Base-by-base conservation (phyloP, 2,329 filamentous ascomycete genomes). In the Aureobasidium vineae region DNA sequence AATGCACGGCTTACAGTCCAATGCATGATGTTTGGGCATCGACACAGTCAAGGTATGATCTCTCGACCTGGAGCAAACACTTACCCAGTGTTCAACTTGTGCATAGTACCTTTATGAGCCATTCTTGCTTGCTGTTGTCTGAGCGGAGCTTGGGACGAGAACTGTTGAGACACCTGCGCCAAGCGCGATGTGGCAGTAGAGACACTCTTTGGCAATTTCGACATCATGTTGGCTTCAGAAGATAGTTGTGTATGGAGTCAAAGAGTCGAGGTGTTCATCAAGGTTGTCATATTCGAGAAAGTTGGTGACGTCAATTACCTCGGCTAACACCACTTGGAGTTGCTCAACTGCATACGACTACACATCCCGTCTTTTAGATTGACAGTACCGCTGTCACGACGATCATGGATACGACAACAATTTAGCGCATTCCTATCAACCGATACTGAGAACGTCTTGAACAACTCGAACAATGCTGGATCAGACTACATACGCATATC, bases 31-130 rank as follows among this genome's bases (percentile, higher is more conserved):
- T 13, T 36, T 36, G 10, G 8, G 33, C 3, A 36, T 36, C 13
- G 33, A 3, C 33, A 36, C 33, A 41, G 38, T 19, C 38, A 41
- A 41, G 15, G 15, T 19, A 7, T 41, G 15, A 10, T 13, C 43
- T n/a, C 47, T 50, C 23, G 5, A 50, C 5, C 4, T 26, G 13
- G 23, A 31, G 47, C 23, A 31, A 47, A 11, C 31, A 79, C 70
- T 11, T 77, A 77, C 8, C 81, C 80, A 13, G 79, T 82, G 70
- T 82, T 83, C 31, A 83, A 73, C 68, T 79, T 70, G 47, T 66
- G 65, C 21, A 43, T 53, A 4, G 69, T 71, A 45, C 66, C 66
- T 54, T 36, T 45, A 23, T 67, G 64, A 10, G 67, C 59, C 63
- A 63, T 71, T 36, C 68, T 68, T 13, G 66, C 64, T 38, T 72